phyloP scores from a whole-genome alignment of 2,329 filamentous ascomycete species.

The Trichoderma cornu-damae region DNA sequence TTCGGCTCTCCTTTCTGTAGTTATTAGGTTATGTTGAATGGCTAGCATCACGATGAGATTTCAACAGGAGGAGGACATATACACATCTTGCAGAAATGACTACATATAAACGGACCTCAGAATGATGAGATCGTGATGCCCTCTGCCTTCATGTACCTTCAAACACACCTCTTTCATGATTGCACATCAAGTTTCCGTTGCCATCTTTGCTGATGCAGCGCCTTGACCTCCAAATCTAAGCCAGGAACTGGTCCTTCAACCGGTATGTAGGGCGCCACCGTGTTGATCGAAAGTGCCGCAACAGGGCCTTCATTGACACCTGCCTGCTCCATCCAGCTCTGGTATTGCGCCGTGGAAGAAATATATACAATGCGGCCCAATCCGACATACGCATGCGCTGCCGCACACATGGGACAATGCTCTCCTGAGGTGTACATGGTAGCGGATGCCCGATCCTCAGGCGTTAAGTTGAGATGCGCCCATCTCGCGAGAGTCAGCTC shows the following conservation, averaged over 20 bases:
- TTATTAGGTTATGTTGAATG: too few species aligned
- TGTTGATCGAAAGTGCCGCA: constrained; percentile 26
- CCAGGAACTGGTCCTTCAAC: constrained; percentile 30
- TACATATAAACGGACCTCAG: background rate
- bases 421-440: constrained; percentile 37
- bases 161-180: background rate
- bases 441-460: constrained; percentile 36
- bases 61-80: too few species aligned
- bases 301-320: constrained; percentile 23
- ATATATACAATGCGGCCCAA: constrained; percentile 34
- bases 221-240: constrained; percentile 29
- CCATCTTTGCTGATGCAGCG: constrained; percentile 24
- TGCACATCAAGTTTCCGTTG: background rate
- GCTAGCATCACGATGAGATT: too few species aligned
- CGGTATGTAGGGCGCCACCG: constrained; percentile 28
- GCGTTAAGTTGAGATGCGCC: constrained; percentile 34
- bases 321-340: constrained; percentile 29
- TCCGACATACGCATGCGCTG: constrained; percentile 33
- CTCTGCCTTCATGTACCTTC: background rate
- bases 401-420: constrained; percentile 36
- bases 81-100: too few species aligned
- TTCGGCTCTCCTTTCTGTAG: too few species aligned
- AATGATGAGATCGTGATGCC: background rate
- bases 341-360: constrained; percentile 29
- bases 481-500: constrained; percentile 36